Evolutionary conservation across 176 grass and related monocot genomes (phyloP).

Genomic region (Rhynchospora tenuis): DNA sequence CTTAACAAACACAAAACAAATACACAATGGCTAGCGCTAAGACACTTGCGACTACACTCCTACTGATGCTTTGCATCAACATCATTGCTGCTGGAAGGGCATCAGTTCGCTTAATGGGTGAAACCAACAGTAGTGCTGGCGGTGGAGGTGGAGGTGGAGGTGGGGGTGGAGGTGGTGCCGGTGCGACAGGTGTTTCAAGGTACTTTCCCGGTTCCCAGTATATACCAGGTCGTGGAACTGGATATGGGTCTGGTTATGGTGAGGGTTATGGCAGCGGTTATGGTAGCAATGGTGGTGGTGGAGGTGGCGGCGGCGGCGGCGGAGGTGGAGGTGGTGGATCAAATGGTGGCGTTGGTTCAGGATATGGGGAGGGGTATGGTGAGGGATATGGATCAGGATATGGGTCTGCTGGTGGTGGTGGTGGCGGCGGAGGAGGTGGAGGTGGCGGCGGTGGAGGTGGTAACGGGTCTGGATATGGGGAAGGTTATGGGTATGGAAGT

Average conservation of each 20-base stretch:
- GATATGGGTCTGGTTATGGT: constrained; percentile 15
- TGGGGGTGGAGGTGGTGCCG: not conserved
- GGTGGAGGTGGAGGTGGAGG: not conserved
- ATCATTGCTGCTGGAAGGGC: constrained; percentile 22
- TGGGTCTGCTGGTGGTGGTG: not conserved
- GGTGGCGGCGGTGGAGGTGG: not conserved
- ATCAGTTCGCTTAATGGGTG: constrained; percentile 1
- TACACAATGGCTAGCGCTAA: constrained; percentile 10
- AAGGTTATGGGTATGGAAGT: not conserved
- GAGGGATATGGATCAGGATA: not conserved
- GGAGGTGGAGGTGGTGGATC: not conserved
- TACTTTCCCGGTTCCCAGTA: not conserved
- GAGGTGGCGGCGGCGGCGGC: not conserved
- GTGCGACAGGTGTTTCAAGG: not conserved
- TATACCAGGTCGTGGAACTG: not conserved
- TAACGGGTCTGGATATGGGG: not conserved
- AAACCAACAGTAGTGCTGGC: not conserved
- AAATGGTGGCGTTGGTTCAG: not conserved
- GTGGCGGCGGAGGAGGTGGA: not conserved
- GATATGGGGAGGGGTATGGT: not conserved
- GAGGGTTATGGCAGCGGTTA: constrained; percentile 8
- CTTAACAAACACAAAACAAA: no score
- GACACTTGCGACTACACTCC: constrained; percentile 10
- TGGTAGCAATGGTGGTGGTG: constrained; percentile 2
- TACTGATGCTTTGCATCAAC: constrained; percentile 15